Conservation (phyloP, 108 stramenopile species). For the Stephanodiscus triporus region DNA sequence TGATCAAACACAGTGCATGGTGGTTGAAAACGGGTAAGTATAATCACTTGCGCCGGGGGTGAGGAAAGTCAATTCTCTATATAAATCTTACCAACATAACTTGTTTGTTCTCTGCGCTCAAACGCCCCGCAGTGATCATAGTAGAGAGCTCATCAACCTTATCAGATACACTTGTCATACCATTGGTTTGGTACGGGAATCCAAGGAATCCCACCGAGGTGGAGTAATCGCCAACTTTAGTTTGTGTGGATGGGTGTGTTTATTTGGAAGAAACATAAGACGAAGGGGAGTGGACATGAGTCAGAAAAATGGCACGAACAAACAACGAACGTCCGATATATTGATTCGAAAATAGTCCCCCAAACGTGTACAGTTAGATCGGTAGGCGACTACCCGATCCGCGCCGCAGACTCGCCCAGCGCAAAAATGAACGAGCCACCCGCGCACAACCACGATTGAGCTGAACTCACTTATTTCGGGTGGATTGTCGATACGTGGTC, state of each 20-base stretch:
- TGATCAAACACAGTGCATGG: background rate
- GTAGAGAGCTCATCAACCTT: slow-evolving; percentile 63
- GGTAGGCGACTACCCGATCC: no score
- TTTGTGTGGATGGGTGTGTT: background rate
- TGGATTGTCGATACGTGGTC: slow-evolving; percentile 14
- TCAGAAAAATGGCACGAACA: background rate
- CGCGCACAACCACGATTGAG: no score
- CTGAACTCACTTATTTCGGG: background rate
- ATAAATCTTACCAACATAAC: slow-evolving; percentile 15
- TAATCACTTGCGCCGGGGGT: background rate
- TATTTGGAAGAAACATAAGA: background rate
- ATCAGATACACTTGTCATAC: slow-evolving; percentile 3
- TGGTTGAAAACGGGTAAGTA: background rate
- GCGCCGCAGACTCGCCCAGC: no score
- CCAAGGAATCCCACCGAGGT: slow-evolving; percentile 38
- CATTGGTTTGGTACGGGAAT: slow-evolving; percentile 1
- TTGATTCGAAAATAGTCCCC: background rate
- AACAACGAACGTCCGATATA: background rate
- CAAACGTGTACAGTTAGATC: no score
- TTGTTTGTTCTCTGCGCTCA: slow-evolving; percentile 43
- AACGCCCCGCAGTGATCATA: slow-evolving; percentile 61
- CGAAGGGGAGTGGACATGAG: no score
- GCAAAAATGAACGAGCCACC: background rate
- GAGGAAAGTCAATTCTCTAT: background rate
- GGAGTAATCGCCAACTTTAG: slow-evolving; percentile 28